Evolutionary conservation across 352 stramenopile genomes (phyloP).

Genomic region (Phytophthora fragariaefolia): DNA sequence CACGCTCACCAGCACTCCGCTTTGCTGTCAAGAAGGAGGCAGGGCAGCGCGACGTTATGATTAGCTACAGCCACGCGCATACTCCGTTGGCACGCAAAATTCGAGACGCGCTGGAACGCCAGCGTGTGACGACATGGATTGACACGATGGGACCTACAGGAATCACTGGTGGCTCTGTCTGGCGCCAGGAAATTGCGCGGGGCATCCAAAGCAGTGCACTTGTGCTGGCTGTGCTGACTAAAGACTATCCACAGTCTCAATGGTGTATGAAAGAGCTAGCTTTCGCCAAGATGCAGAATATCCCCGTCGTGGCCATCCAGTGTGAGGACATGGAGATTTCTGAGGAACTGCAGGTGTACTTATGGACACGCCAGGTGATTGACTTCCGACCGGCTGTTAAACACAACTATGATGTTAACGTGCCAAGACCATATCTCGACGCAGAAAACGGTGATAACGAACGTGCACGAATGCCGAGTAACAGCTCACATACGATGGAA

Average conservation of each 20-base stretch:
- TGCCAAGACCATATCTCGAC: conserved; percentile 6
- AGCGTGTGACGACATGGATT: conserved; percentile 87
- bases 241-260: conserved; percentile 79
- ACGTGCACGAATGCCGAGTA: conserved; percentile 19
- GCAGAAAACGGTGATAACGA: conserved; percentile 7
- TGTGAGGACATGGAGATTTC: conserved; percentile 85
- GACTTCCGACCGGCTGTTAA: conserved; percentile 69
- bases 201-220: conserved; percentile 80
- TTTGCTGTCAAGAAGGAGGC: conserved; percentile 89
- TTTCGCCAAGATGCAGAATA: conserved; percentile 87
- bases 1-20: conserved; percentile 64
- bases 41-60: conserved; percentile 86
- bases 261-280: conserved; percentile 91
- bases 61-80: conserved; percentile 89
- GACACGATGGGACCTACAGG: conserved; percentile 85
- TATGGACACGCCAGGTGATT: conserved; percentile 88
- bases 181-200: conserved; percentile 82
- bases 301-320: conserved; percentile 85
- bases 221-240: conserved; percentile 73
- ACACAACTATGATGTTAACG: conserved; percentile 22
- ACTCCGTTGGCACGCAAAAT: conserved; percentile 66
- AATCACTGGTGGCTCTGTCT: conserved; percentile 81
- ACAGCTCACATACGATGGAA: conserved; percentile 35
- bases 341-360: conserved; percentile 84
- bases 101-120: conserved; percentile 68